Evolutionary conservation across 495 filamentous ascomycete species (phyloP).

Genomic region (Penicillium paxilli): DNA sequence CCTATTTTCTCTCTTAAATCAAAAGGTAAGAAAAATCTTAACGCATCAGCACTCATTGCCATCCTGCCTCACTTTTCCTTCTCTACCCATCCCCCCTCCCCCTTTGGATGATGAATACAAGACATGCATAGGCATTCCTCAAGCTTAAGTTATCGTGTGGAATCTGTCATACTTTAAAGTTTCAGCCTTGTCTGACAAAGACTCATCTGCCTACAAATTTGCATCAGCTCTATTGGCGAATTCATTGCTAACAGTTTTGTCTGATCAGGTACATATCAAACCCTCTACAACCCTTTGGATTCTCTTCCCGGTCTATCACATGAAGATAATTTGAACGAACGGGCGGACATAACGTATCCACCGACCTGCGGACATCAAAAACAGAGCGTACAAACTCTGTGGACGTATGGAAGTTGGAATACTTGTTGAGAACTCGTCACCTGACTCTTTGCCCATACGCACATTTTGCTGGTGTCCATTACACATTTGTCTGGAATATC

Average conservation of each 20-base stretch:
- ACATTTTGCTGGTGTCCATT: slow-evolving; percentile 4
- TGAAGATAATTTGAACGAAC: slow-evolving; percentile 97
- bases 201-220: slow-evolving; percentile 25
- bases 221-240: slow-evolving; percentile 21
- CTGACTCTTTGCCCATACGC: slow-evolving; percentile 62
- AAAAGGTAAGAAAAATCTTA: slow-evolving; percentile 58
- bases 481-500: slow-evolving; percentile 6
- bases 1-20: slow-evolving; percentile 33
- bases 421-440: slow-evolving; percentile 98
- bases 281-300: slow-evolving; percentile 15
- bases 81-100: slow-evolving; percentile 18
- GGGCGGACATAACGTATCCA: slow-evolving; percentile 94
- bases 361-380: slow-evolving; percentile 59
- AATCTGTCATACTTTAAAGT: slow-evolving; percentile 75
- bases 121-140: slow-evolving; percentile 97
- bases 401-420: slow-evolving; percentile 63
- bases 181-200: slow-evolving; percentile 98
- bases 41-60: no score
- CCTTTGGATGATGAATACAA: slow-evolving; percentile 75
- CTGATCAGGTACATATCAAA: slow-evolving; percentile 56
- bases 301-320: slow-evolving; percentile 33
- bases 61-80: slow-evolving; percentile 2
- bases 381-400: slow-evolving; percentile 89
- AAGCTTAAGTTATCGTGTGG: slow-evolving; percentile 87
- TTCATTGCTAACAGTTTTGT: slow-evolving; percentile 41